phyloP scores from a whole-genome alignment of 2,329 filamentous ascomycete species.

The Torrubiellomyces zombiae region DNA sequence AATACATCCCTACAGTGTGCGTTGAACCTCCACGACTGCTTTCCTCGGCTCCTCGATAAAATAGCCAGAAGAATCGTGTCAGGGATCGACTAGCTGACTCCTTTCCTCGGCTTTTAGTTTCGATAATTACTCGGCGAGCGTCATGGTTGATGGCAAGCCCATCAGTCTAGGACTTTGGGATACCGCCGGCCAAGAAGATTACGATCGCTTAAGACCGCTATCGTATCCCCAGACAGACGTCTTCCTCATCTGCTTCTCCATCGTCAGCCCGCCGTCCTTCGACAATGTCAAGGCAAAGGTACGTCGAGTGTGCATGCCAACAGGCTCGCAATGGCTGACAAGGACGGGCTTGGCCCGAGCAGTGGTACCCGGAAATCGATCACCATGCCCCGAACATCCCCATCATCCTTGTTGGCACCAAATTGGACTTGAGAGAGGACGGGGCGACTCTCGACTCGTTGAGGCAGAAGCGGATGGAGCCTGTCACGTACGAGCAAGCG shows the following conservation, averaged over 20 bases:
- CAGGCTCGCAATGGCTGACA: slow-evolving; percentile 7
- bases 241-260: slow-evolving; percentile 96
- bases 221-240: slow-evolving; percentile 98
- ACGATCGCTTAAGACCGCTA: slow-evolving; percentile 82
- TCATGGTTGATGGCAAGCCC: slow-evolving; percentile 96
- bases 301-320: too few species aligned
- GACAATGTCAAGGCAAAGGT: slow-evolving; percentile 99
- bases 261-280: slow-evolving; percentile 92
- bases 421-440: slow-evolving; percentile 89
- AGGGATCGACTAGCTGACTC: too few species aligned
- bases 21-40: slow-evolving; percentile 16
- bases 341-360: slow-evolving; percentile 1
- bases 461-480: slow-evolving; percentile 84
- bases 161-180: slow-evolving; percentile 96
- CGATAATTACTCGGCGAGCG: slow-evolving; percentile 97
- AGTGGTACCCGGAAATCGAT: slow-evolving; percentile 98
- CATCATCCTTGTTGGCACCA: slow-evolving; percentile 93
- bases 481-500: slow-evolving; percentile 76
- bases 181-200: slow-evolving; percentile 97
- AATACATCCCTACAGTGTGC: slow-evolving; percentile 98
- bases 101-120: slow-evolving; percentile 41
- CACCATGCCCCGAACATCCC: slow-evolving; percentile 91
- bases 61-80: too few species aligned
- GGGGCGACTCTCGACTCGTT: slow-evolving; percentile 65
- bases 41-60: too few species aligned